Conservation (phyloP, 805 yeast species). For the Millerozyma miso region DNA sequence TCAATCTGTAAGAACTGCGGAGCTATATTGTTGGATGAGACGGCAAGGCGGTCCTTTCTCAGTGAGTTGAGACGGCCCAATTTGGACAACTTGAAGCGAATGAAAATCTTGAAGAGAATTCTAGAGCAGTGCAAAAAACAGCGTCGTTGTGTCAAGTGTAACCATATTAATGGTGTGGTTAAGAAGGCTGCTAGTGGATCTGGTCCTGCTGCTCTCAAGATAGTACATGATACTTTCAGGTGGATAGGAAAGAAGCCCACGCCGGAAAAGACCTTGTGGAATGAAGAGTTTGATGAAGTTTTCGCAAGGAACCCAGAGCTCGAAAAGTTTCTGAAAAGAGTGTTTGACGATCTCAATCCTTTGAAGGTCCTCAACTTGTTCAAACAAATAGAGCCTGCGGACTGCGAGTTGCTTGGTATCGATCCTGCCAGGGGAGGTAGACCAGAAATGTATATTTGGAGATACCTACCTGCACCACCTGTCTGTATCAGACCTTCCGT, state of each 20-base stretch:
- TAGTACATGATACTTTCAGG: slow-evolving; percentile 92
- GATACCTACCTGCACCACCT: slow-evolving; percentile 97
- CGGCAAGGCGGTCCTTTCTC: slow-evolving; percentile 61
- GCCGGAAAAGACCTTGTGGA: slow-evolving; percentile 83
- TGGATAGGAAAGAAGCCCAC: slow-evolving; percentile 90
- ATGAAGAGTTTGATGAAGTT: slow-evolving; percentile 76
- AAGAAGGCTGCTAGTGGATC: slow-evolving; percentile 92
- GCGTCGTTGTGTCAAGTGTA: slow-evolving; percentile 83
- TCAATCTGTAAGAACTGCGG: slow-evolving; percentile 90
- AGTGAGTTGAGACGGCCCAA: slow-evolving; percentile 83
- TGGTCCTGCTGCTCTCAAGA: slow-evolving; percentile 89
- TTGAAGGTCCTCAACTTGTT: slow-evolving; percentile 81
- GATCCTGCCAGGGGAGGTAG: slow-evolving; percentile 85
- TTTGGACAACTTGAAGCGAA: slow-evolving; percentile 84
- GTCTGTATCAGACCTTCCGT: slow-evolving; percentile 98
- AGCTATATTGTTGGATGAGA: slow-evolving; percentile 67
- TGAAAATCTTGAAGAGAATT: slow-evolving; percentile 79
- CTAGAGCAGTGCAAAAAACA: slow-evolving; percentile 94
- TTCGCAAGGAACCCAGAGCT: slow-evolving; percentile 77
- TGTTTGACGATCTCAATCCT: slow-evolving; percentile 92
- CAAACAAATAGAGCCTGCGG: slow-evolving; percentile 78
- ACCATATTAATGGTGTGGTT: slow-evolving; percentile 91
- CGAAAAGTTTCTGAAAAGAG: slow-evolving; percentile 79
- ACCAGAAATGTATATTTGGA: slow-evolving; percentile 96
- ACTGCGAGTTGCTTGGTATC: slow-evolving; percentile 89